Evolutionary conservation across 78 protist genomes (phyloP), one percentile per base, ranked within the genome.

Genomic region (Dictyostelium firmibasis): DNA sequence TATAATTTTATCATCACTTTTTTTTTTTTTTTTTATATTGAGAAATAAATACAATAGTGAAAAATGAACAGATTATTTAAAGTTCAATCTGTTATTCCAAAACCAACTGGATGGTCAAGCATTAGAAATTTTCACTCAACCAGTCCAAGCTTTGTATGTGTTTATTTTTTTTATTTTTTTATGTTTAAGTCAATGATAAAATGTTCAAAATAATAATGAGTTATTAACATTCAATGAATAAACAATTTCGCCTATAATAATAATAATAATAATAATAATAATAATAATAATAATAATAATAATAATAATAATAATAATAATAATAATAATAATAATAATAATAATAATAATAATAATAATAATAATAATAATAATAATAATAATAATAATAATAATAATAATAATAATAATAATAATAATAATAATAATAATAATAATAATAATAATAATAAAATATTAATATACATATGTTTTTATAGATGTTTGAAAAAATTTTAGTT

Each of bases 401-500:
- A n/a, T n/a, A 50, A 50, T 16, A 50, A 13, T 2, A 50, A 62
- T 1, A 62, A 62, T 5, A 62, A n/a, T 0, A 20, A 57, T 4
- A 38, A 38, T 4, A 38, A 38, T 4, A 38, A 4, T 38, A 38
- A 2, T 4, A 4, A 38, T 38, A 44, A 44, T 8, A 8, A 44
- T 8, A 44, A 44, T 44, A 44, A 44, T 8, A 44, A 9, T 44
- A 44, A 44, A 70, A 27, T 3, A 69, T 69, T n/a, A n/a, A n/a
- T n/a, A n/a, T n/a, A n/a, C n/a, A n/a, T n/a, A n/a, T n/a, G n/a
- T 31, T 13, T 27, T 11, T 13, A 9, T 77, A 77, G 83, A 84
- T 92, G 96, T 94, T 97, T 53, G 98, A 97, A 75, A 99, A 98
- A 89, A 96, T 99, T 18, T 96, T 99, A 38, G 84, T 99, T 60